Base-by-base conservation (phyloP, 2,329 filamentous ascomycete species). In the Microcyclospora pomicola region DNA sequence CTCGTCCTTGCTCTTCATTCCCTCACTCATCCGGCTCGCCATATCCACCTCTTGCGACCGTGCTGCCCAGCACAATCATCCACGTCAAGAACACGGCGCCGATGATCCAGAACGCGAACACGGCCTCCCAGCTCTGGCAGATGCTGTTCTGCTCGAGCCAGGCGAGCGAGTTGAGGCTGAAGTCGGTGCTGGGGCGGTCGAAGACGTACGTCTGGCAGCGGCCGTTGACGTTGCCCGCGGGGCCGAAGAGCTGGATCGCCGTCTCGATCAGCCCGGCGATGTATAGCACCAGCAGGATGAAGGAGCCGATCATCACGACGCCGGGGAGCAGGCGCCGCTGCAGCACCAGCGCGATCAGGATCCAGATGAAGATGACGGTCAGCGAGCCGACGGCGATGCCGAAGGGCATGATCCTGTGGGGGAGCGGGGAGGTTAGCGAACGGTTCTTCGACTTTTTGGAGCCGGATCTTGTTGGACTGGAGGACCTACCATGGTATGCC, bases 101-200 rank as follows among this genome's bases (percentile, higher is more conserved):
- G 12, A 79, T 64, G 38, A 80, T 69, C 61, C 74, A 75, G 49
- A 78, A 77, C 9, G 73, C 70, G 49, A 79, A 79, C 3, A 65
- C 69, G 0, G 75, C 72, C 49, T 71, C 67, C 75, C 75, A 80
- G 52, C 69, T 73, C 51, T 73, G 68, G 53, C 75, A 79, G 14
- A 78, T 77, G 40, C 66, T 74, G 46, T 64, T 66, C 61, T 78
- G 75, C 53, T 75, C 69, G 58, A 79, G 52, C 66, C 70, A 79
- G 24, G 73, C 74, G 49, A 78, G 53, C 2, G 75, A 77, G 45
- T 73, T 60, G 30, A 69, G 53, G 42, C 56, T 69, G 41, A 71
- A 58, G 4, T 71, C 72, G 11, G 52, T 60, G 19, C 56, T 58
- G 32, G 58, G 54, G 31, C 66, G 60, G 32, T 62, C 59, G 33